Evolutionary conservation across 768 basidiomycete species (phyloP).

Genomic region (Lactarius hengduanensis): DNA sequence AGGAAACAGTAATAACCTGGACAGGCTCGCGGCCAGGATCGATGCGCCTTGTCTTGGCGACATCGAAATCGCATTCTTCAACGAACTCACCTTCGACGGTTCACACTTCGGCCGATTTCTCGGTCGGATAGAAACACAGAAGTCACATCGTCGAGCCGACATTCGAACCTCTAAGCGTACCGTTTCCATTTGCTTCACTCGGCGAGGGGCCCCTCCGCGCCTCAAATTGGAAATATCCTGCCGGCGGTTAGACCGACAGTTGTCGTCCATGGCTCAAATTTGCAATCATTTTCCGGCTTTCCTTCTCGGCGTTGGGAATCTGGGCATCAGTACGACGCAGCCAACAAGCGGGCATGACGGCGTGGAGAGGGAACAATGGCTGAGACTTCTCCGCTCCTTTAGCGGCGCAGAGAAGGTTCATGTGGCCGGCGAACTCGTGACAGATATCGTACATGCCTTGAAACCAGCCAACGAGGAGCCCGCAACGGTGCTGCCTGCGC

Average conservation of each 20-base stretch:
- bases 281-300: neutral
- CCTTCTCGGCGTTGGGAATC: neutral
- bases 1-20: neutral
- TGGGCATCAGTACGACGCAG: neutral
- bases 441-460: neutral
- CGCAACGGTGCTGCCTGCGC: neutral
- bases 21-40: neutral
- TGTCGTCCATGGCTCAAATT: neutral
- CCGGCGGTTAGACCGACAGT: neutral
- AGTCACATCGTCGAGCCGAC: slow-evolving; percentile 1
- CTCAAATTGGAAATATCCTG: neutral
- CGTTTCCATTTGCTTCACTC: neutral
- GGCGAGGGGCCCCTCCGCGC: neutral
- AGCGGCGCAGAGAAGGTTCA: neutral
- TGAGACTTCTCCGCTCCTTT: neutral
- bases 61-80: slow-evolving; percentile 1
- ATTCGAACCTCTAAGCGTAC: neutral
- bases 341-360: neutral
- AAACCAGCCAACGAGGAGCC: neutral
- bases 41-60: neutral
- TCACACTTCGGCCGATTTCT: slow-evolving; percentile 2
- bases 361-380: neutral
- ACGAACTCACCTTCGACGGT: neutral
- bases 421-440: neutral
- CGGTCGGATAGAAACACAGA: neutral